Conservation (phyloP, 176 grass and related monocot species). For the Elymus sibiricus region DNA sequence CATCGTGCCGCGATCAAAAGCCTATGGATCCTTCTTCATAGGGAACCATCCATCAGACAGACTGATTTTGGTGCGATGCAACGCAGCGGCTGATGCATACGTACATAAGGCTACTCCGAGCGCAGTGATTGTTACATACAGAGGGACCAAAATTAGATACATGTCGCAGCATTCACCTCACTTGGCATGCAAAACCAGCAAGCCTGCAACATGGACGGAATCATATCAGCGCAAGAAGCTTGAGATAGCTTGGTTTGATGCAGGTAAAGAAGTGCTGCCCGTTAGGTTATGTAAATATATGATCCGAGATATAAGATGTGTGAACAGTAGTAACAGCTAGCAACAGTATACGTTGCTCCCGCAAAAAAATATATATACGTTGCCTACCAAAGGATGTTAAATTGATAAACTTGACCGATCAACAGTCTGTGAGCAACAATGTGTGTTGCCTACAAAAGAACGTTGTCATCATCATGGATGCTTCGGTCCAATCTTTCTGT, state of each 20-base stretch:
- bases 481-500: not conserved
- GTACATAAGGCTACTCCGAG: not conserved
- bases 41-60: not conserved
- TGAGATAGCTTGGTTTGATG: not conserved
- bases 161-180: slow-evolving; percentile 25
- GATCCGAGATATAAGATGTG: not conserved
- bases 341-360: not conserved
- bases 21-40: not conserved
- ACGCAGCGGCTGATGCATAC: not conserved
- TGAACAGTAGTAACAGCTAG: not conserved
- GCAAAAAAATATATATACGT: too few relatives aligned
- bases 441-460: not conserved
- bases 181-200: slow-evolving; percentile 35
- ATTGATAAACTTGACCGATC: not conserved
- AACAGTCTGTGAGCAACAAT: not conserved
- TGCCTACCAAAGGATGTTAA: not conserved
- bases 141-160: not conserved
- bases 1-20: not conserved
- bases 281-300: not conserved
- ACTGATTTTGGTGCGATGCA: not conserved
- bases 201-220: slow-evolving; percentile 37
- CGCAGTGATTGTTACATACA: not conserved
- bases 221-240: not conserved
- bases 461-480: not conserved
- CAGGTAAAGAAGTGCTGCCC: not conserved